Evolutionary conservation across 176 grass and related monocot genomes (phyloP).

Genomic region (Luzula sylvatica): DNA sequence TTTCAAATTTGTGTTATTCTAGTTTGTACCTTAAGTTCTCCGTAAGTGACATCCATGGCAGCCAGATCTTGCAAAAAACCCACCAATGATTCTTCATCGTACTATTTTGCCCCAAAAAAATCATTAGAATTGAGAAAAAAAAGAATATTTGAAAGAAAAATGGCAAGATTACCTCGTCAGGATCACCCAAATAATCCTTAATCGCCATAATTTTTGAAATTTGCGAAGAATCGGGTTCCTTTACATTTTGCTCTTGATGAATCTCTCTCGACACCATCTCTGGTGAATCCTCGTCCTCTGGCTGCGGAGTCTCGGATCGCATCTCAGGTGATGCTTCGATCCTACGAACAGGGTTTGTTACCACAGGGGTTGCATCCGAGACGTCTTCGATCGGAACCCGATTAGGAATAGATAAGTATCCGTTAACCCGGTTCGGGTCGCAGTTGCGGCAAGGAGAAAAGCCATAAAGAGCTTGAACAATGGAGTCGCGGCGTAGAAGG

Average conservation of each 20-base stretch:
- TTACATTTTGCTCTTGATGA: too few relatives aligned
- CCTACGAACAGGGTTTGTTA: too few relatives aligned
- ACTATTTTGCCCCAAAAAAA: constrained; percentile 12
- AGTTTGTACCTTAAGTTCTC: constrained; percentile 58
- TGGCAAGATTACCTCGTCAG: constrained; percentile 36
- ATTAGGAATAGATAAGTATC: too few relatives aligned
- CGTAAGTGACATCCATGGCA: constrained; percentile 80
- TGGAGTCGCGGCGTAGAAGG: constrained; percentile 58
- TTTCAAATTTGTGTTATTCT: too few relatives aligned
- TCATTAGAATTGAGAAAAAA: too few relatives aligned
- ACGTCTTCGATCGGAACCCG: constrained; percentile 17
- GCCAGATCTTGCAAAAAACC: constrained; percentile 51
- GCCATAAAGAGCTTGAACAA: constrained; percentile 60
- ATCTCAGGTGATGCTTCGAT: too few relatives aligned
- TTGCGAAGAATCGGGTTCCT: too few relatives aligned
- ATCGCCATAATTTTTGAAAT: constrained; percentile 44
- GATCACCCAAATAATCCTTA: constrained; percentile 69
- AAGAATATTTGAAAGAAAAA: too few relatives aligned
- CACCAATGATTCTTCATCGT: constrained; percentile 52
- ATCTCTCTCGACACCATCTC: constrained; percentile 9
- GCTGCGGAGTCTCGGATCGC: too few relatives aligned
- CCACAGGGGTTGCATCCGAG: neutral
- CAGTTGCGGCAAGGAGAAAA: constrained; percentile 29
- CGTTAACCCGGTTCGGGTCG: too few relatives aligned
- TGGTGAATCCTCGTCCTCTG: neutral